Conservation (phyloP, 345 rosid genomes). For the Pistacia integerrima region DNA sequence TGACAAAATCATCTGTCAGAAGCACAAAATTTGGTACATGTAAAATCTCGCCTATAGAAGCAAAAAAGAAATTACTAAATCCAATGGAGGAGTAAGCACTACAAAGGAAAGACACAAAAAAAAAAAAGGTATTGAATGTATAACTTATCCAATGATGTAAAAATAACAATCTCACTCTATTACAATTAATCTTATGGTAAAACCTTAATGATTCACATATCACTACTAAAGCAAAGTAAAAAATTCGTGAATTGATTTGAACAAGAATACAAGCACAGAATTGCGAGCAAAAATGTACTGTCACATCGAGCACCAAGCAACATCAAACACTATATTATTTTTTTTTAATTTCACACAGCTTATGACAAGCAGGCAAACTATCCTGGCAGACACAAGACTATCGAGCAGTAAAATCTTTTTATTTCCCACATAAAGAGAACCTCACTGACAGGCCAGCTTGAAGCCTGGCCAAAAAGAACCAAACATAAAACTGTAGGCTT, state of each 20-base stretch:
- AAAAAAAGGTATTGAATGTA: not conserved
- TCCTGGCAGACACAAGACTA: not conserved
- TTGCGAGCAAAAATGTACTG: not conserved
- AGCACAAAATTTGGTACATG: slow-evolving; percentile 13
- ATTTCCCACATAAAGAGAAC: not conserved
- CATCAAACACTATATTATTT: not conserved
- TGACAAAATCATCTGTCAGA: slow-evolving; percentile 50
- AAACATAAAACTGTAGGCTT: not conserved
- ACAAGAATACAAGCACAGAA: not conserved
- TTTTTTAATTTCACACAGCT: not conserved
- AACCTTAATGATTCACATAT: not conserved
- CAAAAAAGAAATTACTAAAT: not conserved
- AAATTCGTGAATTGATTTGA: not conserved
- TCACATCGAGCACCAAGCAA: not conserved
- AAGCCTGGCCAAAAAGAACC: slow-evolving; percentile 2
- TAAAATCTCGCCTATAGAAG: slow-evolving; percentile 9
- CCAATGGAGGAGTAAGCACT: not conserved
- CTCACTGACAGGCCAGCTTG: not conserved
- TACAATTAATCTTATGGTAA: not conserved
- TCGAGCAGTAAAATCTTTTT: not conserved
- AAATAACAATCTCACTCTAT: not conserved
- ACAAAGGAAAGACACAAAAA: too few relatives aligned
- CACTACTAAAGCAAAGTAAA: not conserved
- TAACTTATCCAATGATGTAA: not conserved
- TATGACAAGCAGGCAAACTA: not conserved